phyloP scores from a whole-genome alignment of 164 flowering plant genomes.

The Vitis rotundifolia region DNA sequence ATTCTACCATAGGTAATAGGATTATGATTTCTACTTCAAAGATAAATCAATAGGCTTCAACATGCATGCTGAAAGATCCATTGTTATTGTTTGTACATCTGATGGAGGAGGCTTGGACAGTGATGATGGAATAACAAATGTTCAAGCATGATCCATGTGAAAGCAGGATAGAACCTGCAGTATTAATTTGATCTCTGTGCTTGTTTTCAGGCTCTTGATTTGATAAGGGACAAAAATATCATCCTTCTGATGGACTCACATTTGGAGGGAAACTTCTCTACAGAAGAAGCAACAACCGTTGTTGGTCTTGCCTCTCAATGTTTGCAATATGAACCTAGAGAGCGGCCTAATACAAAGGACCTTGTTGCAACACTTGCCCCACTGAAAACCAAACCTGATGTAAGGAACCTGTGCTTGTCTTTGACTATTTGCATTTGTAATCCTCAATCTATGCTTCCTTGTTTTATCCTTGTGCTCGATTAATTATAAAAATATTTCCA shows the following conservation, averaged over 20 bases:
- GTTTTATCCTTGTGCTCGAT: not conserved
- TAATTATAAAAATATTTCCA: not conserved
- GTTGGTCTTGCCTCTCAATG: conserved; percentile 52
- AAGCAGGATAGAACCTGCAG: no score
- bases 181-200: not conserved
- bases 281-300: conserved; percentile 49
- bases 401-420: conserved; percentile 12
- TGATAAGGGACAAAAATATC: conserved; percentile 50
- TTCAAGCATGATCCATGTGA: no score
- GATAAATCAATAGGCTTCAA: no score
- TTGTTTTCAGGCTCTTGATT: conserved; percentile 48
- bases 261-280: conserved; percentile 54
- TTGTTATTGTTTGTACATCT: no score
- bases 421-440: not conserved
- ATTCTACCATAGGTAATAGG: no score
- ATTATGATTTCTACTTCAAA: no score
- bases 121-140: no score
- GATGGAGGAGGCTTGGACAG: no score
- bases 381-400: conserved; percentile 43
- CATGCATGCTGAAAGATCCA: no score
- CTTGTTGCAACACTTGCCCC: conserved; percentile 44
- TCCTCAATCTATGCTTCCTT: not conserved
- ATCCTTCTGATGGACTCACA: conserved; percentile 52
- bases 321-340: conserved; percentile 54
- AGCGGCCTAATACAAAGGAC: conserved; percentile 47